phyloP scores from a whole-genome alignment of 805 yeast genomes.

The Barnettozyma pratensis region DNA sequence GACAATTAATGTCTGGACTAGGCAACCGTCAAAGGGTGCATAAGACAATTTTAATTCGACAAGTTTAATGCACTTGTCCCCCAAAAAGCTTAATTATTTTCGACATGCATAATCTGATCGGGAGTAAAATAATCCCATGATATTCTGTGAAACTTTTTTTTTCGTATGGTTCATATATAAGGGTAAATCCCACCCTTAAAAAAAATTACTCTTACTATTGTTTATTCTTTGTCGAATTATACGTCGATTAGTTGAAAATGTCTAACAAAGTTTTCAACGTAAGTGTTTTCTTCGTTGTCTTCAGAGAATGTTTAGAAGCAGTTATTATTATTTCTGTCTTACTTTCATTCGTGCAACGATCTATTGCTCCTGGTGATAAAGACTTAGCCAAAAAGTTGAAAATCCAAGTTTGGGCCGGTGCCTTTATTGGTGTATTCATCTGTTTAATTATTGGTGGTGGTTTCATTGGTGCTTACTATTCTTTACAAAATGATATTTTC shows the following conservation, averaged over 20 bases:
- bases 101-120: constrained; percentile 8
- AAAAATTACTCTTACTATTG: neutral
- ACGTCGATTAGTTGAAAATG: neutral
- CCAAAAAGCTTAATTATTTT: neutral
- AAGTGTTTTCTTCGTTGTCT: constrained; percentile 77
- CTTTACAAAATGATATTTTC: constrained; percentile 79
- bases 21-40: neutral
- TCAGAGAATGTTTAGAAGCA: constrained; percentile 94
- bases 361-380: constrained; percentile 55
- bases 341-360: constrained; percentile 86
- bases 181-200: neutral
- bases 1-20: neutral
- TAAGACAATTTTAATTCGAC: neutral
- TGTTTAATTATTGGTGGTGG: constrained; percentile 89
- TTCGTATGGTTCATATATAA: neutral
- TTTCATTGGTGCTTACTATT: constrained; percentile 89
- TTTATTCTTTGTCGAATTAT: too few relatives aligned
- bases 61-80: neutral
- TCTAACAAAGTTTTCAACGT: constrained; percentile 28
- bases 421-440: constrained; percentile 62
- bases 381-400: constrained; percentile 53
- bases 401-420: constrained; percentile 87
- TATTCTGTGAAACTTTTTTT: neutral
- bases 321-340: constrained; percentile 86
- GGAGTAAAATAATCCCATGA: neutral